phyloP scores from a whole-genome alignment of 73 alveolate species.

The Paramecium pentaurelia region DNA sequence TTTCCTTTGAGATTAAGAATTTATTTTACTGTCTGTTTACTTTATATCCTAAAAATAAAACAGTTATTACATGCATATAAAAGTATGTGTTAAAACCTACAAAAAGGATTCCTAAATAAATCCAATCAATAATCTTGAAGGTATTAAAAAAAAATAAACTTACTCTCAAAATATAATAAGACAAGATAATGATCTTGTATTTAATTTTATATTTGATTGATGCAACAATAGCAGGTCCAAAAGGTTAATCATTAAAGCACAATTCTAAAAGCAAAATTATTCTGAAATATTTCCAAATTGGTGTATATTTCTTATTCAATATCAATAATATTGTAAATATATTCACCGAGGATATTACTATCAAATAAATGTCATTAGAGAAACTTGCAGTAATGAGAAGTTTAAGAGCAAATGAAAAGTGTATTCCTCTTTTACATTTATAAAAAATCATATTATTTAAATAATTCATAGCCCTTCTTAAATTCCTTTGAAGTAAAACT shows the following conservation, averaged over 20 bases:
- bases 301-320: not conserved
- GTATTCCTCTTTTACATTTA: not conserved
- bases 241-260: not conserved
- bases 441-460: not conserved
- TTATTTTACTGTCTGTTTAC: not conserved
- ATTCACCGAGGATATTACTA: not conserved
- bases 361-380: not conserved
- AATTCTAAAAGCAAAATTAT: not conserved
- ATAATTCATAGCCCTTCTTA: not conserved
- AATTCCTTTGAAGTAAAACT: not conserved
- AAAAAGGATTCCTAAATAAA: not conserved
- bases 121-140: not conserved
- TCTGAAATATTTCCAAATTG: not conserved
- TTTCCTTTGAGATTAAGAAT: not conserved
- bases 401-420: not conserved
- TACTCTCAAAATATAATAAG: not conserved
- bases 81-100: not conserved
- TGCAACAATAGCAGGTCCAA: not conserved
- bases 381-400: slow-evolving; percentile 3
- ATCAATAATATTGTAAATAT: not conserved
- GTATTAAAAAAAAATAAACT: not conserved
- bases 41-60: not conserved
- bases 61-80: not conserved
- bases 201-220: not conserved
- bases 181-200: not conserved